Conservation (phyloP, 345 rosid species). For the Hypericum androsaemum region DNA sequence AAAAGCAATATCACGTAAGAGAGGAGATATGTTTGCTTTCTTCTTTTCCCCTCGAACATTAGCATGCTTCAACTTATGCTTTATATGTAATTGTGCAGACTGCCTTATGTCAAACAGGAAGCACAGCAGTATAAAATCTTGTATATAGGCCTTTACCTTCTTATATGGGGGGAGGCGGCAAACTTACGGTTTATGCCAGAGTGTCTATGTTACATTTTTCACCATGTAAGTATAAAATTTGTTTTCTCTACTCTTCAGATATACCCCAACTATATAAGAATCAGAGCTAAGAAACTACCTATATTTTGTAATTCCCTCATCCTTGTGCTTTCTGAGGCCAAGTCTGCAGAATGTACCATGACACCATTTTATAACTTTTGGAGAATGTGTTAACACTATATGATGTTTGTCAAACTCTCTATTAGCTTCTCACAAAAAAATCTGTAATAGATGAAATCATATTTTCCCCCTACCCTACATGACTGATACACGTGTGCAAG, state of each 20-base stretch:
- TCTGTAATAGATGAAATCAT: no score
- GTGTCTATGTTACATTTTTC: conserved; percentile 87
- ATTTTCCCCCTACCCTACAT: no score
- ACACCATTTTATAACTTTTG: no score
- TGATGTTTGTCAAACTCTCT: no score
- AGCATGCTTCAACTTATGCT: neutral
- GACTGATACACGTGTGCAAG: no score
- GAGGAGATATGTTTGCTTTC: conserved; percentile 4
- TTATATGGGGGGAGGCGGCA: conserved; percentile 98
- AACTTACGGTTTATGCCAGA: conserved; percentile 92
- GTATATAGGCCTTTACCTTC: conserved; percentile 85
- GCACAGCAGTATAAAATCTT: conserved; percentile 76
- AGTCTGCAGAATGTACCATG: no score
- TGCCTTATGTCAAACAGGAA: conserved; percentile 66
- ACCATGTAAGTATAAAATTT: conserved; percentile 56
- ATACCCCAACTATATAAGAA: neutral
- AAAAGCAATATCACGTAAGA: conserved; percentile 65
- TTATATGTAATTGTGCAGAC: conserved; percentile 36
- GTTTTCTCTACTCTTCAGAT: conserved; percentile 3
- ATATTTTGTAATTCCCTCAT: no score
- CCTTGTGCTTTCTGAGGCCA: no score
- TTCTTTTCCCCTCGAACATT: conserved; percentile 2
- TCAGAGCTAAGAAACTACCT: no score
- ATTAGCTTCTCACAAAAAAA: no score
- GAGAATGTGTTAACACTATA: no score